phyloP scores from a whole-genome alignment of 2,329 filamentous ascomycete species.

The Ophiostoma sp. region DNA sequence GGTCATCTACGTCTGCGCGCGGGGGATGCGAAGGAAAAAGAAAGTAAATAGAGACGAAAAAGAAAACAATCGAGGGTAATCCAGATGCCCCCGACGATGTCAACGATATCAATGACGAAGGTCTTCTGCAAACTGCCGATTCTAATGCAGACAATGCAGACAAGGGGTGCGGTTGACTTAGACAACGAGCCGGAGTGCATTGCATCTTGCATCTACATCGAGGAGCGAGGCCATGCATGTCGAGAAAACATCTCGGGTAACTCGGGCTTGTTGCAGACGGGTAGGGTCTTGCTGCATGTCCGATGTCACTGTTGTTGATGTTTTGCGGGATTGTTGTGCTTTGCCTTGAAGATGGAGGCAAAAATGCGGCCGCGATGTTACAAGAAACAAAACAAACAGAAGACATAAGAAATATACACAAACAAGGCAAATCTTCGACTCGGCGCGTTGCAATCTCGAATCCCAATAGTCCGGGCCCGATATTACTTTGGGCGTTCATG shows the following conservation, averaged over 20 bases:
- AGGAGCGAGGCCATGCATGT: neutral
- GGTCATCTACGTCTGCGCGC: neutral
- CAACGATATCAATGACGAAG: neutral
- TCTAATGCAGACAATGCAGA: neutral
- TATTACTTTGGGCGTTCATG: constrained; percentile 26
- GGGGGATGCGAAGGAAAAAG: neutral
- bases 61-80: neutral
- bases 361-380: neutral
- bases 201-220: neutral
- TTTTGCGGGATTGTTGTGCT: neutral
- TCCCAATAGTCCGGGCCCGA: constrained; percentile 23
- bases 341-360: neutral
- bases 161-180: constrained; percentile 9
- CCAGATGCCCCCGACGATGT: neutral
- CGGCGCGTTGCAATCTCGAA: constrained; percentile 11
- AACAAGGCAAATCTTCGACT: neutral
- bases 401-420: neutral
- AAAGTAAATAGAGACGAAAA: constrained; percentile 5
- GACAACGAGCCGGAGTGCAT: neutral
- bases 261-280: constrained; percentile 3
- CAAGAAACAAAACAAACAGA: constrained; percentile 11
- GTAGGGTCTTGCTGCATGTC: neutral
- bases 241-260: neutral
- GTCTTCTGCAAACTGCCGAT: neutral
- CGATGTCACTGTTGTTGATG: neutral